Percentiles rank a stretch among this genome's conserved stretches.
phyloP scores from a whole-genome alignment of 352 stramenopile genomes.

The Phytopythium boreale region DNA sequence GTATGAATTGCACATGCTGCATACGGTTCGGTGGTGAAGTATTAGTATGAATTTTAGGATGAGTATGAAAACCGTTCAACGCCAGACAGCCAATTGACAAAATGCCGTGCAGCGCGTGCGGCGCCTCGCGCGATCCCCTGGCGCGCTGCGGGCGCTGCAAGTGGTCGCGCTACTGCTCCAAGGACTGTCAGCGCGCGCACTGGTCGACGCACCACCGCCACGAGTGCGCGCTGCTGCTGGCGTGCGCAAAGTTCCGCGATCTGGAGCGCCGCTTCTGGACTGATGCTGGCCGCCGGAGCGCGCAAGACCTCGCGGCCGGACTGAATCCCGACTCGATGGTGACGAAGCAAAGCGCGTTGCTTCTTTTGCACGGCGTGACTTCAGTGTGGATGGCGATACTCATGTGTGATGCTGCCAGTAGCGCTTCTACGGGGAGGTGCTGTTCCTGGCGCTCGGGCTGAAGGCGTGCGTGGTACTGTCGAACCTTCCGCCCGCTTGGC shows the following conservation, averaged over 20 bases:
- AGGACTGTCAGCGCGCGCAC: conserved; percentile 44
- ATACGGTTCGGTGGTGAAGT: too few relatives aligned
- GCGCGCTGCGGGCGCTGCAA: conserved; percentile 53
- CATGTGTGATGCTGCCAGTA: conserved; percentile 7
- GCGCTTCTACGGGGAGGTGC: conserved; percentile 70
- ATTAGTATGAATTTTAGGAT: too few relatives aligned
- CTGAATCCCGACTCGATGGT: conserved; percentile 53
- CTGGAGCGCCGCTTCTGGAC: conserved; percentile 38
- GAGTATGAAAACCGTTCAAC: too few relatives aligned
- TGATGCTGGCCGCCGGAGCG: conserved; percentile 18
- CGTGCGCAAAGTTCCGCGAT: conserved; percentile 20
- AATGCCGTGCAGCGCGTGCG: neutral
- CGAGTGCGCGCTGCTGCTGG: conserved; percentile 25
- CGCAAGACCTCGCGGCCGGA: conserved; percentile 20
- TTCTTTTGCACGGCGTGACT: neutral
- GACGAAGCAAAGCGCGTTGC: neutral
- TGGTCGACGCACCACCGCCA: conserved; percentile 40
- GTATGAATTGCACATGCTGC: too few relatives aligned
- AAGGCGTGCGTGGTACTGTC: conserved; percentile 70
- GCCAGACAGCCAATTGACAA: too few relatives aligned
- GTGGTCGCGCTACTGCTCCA: conserved; percentile 60
- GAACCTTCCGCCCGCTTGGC: conserved; percentile 51
- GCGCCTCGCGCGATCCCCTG: conserved; percentile 15
- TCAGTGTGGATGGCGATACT: neutral
- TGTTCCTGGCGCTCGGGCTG: conserved; percentile 57